These are phyloP conservation scores for Paramecium caudatum DNA, from an alignment of 73 alveolate species.

Conservation along the genomic window DNA sequence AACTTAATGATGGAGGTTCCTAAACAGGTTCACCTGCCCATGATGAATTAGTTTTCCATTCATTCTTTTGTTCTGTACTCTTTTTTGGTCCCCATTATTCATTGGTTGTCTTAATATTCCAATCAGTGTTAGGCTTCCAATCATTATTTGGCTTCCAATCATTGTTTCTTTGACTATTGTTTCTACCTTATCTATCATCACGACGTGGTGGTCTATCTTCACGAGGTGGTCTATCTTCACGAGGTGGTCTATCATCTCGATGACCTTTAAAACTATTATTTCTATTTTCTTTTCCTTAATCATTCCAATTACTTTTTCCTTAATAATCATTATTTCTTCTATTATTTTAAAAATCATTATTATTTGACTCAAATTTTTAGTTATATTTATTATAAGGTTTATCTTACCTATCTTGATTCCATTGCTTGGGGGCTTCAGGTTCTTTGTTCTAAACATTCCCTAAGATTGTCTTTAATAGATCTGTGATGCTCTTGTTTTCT, in stretches of 20 bases:
- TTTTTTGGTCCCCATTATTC: too few relatives aligned
- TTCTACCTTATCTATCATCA: not conserved
- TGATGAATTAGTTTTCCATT: too few relatives aligned
- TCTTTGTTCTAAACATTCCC: not conserved
- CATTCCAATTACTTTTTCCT: conserved; percentile 31
- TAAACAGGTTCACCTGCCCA: too few relatives aligned
- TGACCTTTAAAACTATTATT: not conserved
- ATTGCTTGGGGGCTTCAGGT: not conserved
- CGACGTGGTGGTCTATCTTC: not conserved
- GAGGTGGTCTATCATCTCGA: not conserved
- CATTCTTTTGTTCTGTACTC: too few relatives aligned
- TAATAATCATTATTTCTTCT: not conserved
- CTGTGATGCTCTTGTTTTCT: conserved; percentile 19
- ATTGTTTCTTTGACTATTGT: not conserved
- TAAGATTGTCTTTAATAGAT: not conserved
- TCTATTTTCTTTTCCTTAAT: conserved; percentile 11
- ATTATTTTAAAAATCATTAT: conserved; percentile 22
- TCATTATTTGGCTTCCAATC: conserved; percentile 21
- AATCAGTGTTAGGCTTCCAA: conserved; percentile 3
- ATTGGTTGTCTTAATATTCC: conserved; percentile 11
- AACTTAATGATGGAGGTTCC: too few relatives aligned
- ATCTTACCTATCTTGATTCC: conserved; percentile 5
- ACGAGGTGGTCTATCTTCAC: not conserved
- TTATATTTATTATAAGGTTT: conserved; percentile 17
- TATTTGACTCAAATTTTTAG: conserved; percentile 56